Base-by-base conservation (phyloP, 2,329 filamentous ascomycete species). In the Cordyceps cateniannulata region DNA sequence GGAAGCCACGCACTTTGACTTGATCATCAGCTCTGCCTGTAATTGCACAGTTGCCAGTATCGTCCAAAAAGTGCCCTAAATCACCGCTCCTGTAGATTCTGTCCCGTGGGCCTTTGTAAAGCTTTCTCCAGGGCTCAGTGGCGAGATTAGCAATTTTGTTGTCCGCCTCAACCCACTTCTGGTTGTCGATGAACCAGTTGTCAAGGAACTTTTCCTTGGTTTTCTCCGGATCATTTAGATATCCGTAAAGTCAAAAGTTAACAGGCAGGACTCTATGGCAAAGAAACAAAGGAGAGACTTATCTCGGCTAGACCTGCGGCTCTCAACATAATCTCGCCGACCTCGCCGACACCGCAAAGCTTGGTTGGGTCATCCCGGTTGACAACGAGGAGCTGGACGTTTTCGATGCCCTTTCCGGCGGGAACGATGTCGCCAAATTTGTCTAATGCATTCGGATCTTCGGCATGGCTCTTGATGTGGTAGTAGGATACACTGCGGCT, bases 1-100 rank as follows among this genome's bases (percentile, higher is more conserved):
- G 84, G 81, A 97, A 98, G 1, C 93, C 93, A 63, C 95, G 88
- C 65, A 98, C 47, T 24, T 98, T 99, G 77, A 97, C 90, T 71
- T 98, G 93, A 66, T 88, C 84, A 69, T 98, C 93, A 25, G 86
- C 86, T 62, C 95, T 83, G 24, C 93, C 93, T 10, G 89, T 7
- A 5, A 38, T 87, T 29, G 69, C 86, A 90, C 69, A 89, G 4
- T 29, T 29, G 8, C 27, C 88, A 12, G 91, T 88, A 65, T 88
- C 86, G 40, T 90, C 91, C 8, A 75, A 73, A 85, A 90, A 93
- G 61, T 86, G 79, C 3, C 93, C 93, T 3, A 99, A 77, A 71
- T 98, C 93, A 27, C 93, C 95, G 44, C 88, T 95, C 22, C 90
- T 79, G 74, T 99, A 98, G 56, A 98, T 75, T 38, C 93, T 83